Evolutionary conservation across 208 protist genomes (phyloP), one percentile per base, ranked within the genome.

Genomic region (Acanthamoeba healyi): DNA sequence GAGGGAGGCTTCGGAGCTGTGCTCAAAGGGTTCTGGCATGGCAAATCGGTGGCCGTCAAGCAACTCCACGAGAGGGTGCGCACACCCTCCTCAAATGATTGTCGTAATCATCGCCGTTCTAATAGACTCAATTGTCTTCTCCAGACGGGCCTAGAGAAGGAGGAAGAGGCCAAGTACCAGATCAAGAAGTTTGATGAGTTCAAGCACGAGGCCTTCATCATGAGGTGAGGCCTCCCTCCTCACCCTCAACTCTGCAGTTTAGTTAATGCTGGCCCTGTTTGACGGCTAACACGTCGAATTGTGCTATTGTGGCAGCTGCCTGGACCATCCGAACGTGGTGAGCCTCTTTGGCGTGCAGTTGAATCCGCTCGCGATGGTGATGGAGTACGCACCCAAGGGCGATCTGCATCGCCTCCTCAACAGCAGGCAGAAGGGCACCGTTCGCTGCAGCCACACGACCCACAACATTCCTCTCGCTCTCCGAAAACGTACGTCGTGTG

Each of bases 301-400:
- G n/a, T n/a, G n/a, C n/a, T n/a, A n/a, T n/a, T n/a, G n/a, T 19
- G 3, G 38, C 54, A 87, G 61, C 24, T 77, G 81, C 51, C n/a
- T 96, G 9, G 94, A 96, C 3, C 95, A 96, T 65, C 88, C 93
- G 14, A 96, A 96, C 42, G 10, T 96, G 9, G 95, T 96, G 2
- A 91, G 77, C 54, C 93, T 96, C 9, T 94, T 56, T 32, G 95
- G 95, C 90, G 32, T 96, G 72, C 72, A 81, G 40, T 24, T 81
- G 72, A 81, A 17, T n/a, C 72, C 72, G 2, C 72, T 81, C 19
- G 72, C 72, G 26, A 81, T 81, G 72, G 42, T 96, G 36, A 96
- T 96, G 95, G 95, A 96, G 72, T 96, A 89, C 51, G 84, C 94
- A 2, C 81, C 95, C 24, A 36, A 74, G 44, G 95, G 95, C 46